Conservation (phyloP, 2,329 filamentous ascomycete genomes). For the Paecilomyces dactylethromorphus region DNA sequence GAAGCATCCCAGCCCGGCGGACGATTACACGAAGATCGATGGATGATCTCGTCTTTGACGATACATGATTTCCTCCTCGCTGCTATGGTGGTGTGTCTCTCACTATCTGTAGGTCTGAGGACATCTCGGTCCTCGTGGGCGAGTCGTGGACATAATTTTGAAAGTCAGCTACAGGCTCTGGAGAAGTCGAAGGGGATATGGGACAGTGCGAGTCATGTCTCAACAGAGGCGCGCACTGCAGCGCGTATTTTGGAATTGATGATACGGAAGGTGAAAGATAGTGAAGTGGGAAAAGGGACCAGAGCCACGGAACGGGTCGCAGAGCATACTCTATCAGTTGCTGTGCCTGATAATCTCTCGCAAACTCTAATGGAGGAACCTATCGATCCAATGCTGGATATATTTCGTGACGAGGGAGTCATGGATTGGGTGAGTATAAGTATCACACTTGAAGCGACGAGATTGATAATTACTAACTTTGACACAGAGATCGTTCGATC, state of each 20-base stretch:
- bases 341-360: not conserved
- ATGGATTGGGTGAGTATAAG: not conserved
- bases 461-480: not conserved
- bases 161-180: conserved; percentile 5
- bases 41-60: conserved; percentile 52
- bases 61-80: conserved; percentile 57
- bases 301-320: not conserved
- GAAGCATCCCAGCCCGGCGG: conserved; percentile 46
- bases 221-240: conserved; percentile 9
- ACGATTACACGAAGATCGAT: conserved; percentile 44
- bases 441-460: not conserved
- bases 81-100: conserved; percentile 51
- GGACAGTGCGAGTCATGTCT: conserved; percentile 4
- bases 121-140: not conserved
- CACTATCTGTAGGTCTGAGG: conserved; percentile 9
- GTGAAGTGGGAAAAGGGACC: not conserved
- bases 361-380: not conserved
- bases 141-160: not conserved
- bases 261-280: conserved; percentile 10
- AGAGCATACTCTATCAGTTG: not conserved
- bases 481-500: not conserved
- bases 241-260: conserved; percentile 10
- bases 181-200: conserved; percentile 10
- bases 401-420: not conserved
- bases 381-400: not conserved